Evolutionary conservation across 441 rosid species (phyloP), one percentile per base, ranked within the genome.

Genomic region (Gossypium trilobum): DNA sequence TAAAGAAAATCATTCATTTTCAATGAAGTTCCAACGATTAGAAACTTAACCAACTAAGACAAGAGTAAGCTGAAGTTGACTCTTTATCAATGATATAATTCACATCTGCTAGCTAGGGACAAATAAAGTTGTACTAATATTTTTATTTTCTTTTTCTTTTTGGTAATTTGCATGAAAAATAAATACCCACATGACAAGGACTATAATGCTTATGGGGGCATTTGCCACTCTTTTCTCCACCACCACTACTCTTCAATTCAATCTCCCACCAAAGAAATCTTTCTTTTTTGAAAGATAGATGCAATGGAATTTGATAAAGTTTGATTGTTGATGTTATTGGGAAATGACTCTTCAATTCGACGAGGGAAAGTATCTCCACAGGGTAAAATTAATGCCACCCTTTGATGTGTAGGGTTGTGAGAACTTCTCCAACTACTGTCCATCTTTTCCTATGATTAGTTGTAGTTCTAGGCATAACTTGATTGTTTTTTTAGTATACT

Each of bases 211-310:
- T 66, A 29, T 2, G 19, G 55, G 19, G 55, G 36, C 11, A 14
- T 2, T 46, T 13, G 11, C 55, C 70, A 66, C 20, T n/a, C 22
- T 36, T 66, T n/a, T 66, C 56, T 66, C 39, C 51, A 46, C n/a
- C 48, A 29, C 72, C 80, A 55, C 57, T 73, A 48, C 69, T 73
- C 57, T 64, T 54, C 73, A 79, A 69, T 46, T 31, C 33, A 52
- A 31, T 54, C 71, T 58, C 52, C 78, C 76, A 65, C 74, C 70
- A 16, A 23, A 27, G 5, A 27, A n/a, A 23, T 7, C 13, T 10
- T 33, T 33, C 39, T 3, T 36, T 17, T 20, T 20, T 20, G 8
- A n/a, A 64, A 64, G 36, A n/a, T 11, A 13, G 36, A 22, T 11
- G 7, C 16, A 66, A 13, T 22, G 56, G 14, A 46, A 66, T 19